These are phyloP conservation scores for Paracorniculantispora psalliotae DNA, from an alignment of 2,329 filamentous ascomycete genomes.

Conservation along the genomic window DNA sequence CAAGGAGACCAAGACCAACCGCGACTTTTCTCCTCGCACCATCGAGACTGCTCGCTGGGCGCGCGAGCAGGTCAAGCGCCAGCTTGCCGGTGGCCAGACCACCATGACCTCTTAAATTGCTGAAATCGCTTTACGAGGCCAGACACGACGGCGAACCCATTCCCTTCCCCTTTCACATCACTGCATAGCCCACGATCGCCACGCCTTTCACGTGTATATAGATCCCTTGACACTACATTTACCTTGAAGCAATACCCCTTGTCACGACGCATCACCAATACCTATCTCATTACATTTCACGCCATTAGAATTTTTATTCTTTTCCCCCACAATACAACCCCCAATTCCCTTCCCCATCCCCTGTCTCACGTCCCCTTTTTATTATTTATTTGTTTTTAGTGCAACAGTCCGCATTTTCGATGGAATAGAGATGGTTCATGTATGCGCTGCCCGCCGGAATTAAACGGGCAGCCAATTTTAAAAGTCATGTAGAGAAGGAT, in stretches of 20 bases:
- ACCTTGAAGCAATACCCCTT: constrained; percentile 31
- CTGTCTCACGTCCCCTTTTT: background rate
- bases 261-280: constrained; percentile 29
- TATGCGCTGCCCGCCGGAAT: constrained; percentile 25
- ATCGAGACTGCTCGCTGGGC: constrained; percentile 96
- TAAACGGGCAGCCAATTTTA: constrained; percentile 25
- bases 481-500: constrained; percentile 38
- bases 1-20: constrained; percentile 84
- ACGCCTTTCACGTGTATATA: constrained; percentile 37
- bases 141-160: constrained; percentile 10
- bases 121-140: constrained; percentile 1
- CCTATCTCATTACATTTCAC: constrained; percentile 18
- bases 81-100: constrained; percentile 53
- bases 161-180: constrained; percentile 5
- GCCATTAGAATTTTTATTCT: constrained; percentile 12
- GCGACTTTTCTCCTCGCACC: constrained; percentile 78
- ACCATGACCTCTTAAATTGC: constrained; percentile 43
- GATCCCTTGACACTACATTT: constrained; percentile 33
- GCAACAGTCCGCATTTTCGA: constrained; percentile 15
- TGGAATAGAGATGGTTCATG: constrained; percentile 38
- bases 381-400: constrained; percentile 13
- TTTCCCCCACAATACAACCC: constrained; percentile 8
- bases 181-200: constrained; percentile 30
- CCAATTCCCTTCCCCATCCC: constrained; percentile 10
- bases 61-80: constrained; percentile 93